A percentile compares a stretch with the other conserved stretches of the same genome.
phyloP scores from a whole-genome alignment of 768 basidiomycete species.

The Phaeolepiota aurea region DNA sequence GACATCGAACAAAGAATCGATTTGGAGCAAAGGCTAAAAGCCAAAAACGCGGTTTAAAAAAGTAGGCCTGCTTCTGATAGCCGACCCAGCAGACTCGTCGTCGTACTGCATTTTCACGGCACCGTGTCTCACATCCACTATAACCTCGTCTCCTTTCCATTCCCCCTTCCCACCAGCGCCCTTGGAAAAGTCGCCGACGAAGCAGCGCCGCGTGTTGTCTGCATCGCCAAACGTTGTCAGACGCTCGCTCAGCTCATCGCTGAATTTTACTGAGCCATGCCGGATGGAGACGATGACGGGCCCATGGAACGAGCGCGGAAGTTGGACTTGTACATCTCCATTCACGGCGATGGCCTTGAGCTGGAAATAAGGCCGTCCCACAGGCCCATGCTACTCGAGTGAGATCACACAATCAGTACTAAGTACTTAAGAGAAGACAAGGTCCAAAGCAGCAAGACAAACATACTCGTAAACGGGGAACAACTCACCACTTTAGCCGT shows the following conservation, averaged over 20 bases:
- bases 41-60: constrained; percentile 16
- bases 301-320: constrained; percentile 34
- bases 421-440: constrained; percentile 8
- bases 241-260: constrained; percentile 18
- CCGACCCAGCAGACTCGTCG: constrained; percentile 19
- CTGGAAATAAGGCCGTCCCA: constrained; percentile 15
- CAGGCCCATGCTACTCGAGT: constrained; percentile 1
- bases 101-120: constrained; percentile 27
- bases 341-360: constrained; percentile 15
- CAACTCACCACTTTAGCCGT: constrained; percentile 19
- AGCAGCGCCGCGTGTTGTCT: constrained; percentile 22
- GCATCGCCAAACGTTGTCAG: constrained; percentile 24
- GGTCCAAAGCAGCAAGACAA: not conserved
- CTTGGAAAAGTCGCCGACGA: constrained; percentile 31
- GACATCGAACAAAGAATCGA: no score
- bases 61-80: constrained; percentile 12
- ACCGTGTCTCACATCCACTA: constrained; percentile 26
- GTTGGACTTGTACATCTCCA: constrained; percentile 24
- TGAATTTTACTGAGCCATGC: constrained; percentile 25
- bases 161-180: constrained; percentile 15
- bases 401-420: not conserved
- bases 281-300: constrained; percentile 22
- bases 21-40: constrained; percentile 11
- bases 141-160: constrained; percentile 32
- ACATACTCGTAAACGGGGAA: not conserved